phyloP scores from a whole-genome alignment of 2,329 filamentous ascomycete genomes.

The Sporothrix globosa region DNA sequence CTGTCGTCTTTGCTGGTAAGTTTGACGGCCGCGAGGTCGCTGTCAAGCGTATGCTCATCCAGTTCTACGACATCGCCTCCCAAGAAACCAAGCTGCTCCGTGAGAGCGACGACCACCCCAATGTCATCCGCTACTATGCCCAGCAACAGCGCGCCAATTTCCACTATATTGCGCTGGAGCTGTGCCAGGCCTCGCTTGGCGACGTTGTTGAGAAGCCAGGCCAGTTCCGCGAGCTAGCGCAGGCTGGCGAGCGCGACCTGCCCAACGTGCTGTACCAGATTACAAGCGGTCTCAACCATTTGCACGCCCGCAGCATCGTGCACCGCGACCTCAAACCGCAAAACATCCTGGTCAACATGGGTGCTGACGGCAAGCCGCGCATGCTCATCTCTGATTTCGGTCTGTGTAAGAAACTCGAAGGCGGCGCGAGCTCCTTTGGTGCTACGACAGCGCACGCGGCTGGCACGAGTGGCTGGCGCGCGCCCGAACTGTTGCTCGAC shows the following conservation, averaged over 20 bases:
- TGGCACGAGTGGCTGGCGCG: conserved; percentile 94
- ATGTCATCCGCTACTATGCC: conserved; percentile 95
- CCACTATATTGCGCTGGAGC: conserved; percentile 92
- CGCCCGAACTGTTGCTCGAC: conserved; percentile 86
- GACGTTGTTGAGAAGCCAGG: conserved; percentile 82
- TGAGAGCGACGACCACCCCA: conserved; percentile 93
- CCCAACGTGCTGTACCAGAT: conserved; percentile 85
- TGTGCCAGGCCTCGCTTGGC: conserved; percentile 90
- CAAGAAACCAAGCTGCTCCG: conserved; percentile 89
- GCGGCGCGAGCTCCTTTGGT: conserved; percentile 90
- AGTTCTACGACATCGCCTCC: conserved; percentile 93
- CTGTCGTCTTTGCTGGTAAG: conserved; percentile 89
- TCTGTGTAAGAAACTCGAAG: conserved; percentile 94
- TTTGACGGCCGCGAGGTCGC: conserved; percentile 93
- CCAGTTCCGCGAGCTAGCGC: conserved; percentile 68
- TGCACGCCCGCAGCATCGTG: conserved; percentile 91
- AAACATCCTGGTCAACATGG: conserved; percentile 86
- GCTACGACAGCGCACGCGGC: conserved; percentile 92
- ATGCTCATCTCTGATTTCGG: conserved; percentile 97
- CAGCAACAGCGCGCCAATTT: conserved; percentile 88
- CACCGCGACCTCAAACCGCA: conserved; percentile 97
- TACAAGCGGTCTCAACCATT: conserved; percentile 81
- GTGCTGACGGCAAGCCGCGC: conserved; percentile 71
- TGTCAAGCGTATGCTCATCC: conserved; percentile 93
- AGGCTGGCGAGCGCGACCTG: conserved; percentile 73